phyloP scores from a whole-genome alignment of 2,329 filamentous ascomycete genomes.

The Dothideomycetes sp. region DNA sequence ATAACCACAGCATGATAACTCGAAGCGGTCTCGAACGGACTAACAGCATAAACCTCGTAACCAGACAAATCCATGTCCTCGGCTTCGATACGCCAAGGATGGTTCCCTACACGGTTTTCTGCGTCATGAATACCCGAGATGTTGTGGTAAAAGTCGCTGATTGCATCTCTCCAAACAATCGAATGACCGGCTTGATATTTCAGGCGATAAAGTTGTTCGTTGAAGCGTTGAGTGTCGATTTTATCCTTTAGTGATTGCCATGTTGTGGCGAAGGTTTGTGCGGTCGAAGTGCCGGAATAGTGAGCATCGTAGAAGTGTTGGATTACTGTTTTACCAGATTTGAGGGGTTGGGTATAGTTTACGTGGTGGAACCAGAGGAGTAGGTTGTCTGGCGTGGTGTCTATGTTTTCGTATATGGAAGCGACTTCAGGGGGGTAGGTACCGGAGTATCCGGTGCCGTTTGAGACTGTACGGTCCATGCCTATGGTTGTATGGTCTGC shows the following conservation, averaged over 20 bases:
- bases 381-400: slow-evolving; percentile 58
- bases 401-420: slow-evolving; percentile 48
- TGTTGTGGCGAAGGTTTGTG: slow-evolving; percentile 46
- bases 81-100: slow-evolving; percentile 60
- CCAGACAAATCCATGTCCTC: slow-evolving; percentile 54
- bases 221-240: slow-evolving; percentile 52
- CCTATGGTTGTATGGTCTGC: slow-evolving; percentile 52
- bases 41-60: slow-evolving; percentile 47
- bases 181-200: slow-evolving; percentile 60
- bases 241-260: slow-evolving; percentile 49
- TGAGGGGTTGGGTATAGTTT: slow-evolving; percentile 53
- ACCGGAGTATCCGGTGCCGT: slow-evolving; percentile 56
- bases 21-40: slow-evolving; percentile 53
- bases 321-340: slow-evolving; percentile 57
- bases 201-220: slow-evolving; percentile 50
- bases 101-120: slow-evolving; percentile 46
- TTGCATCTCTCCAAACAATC: slow-evolving; percentile 60
- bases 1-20: slow-evolving; percentile 49
- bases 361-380: slow-evolving; percentile 70
- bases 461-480: slow-evolving; percentile 62
- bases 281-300: slow-evolving; percentile 50
- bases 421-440: slow-evolving; percentile 58
- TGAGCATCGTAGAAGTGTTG: slow-evolving; percentile 59
- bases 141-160: slow-evolving; percentile 56
- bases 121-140: slow-evolving; percentile 52